Base-by-base conservation (phyloP, 306 rosid species). In the Cucumis melo region DNA sequence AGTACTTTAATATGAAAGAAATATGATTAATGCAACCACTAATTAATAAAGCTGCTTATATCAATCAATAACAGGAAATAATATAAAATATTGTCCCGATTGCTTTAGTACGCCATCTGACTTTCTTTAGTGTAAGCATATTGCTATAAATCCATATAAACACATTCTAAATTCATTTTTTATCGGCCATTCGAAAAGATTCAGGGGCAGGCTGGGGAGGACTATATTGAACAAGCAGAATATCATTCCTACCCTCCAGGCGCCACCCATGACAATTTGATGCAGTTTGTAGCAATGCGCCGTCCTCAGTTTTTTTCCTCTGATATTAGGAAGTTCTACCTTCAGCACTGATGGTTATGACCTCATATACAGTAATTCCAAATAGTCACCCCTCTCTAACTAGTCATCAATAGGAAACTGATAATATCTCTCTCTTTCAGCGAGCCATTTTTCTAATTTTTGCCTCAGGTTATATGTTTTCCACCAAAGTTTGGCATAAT, bases 141-240 rank as follows among this genome's bases (percentile, higher is more conserved):
- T 73, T 29, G 42, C 76, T 51, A 51, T 24, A 73, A 48, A 29
- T 51, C 76, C 61, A 51, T 7, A 51, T 29, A 73, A 48, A 34
- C 76, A 29, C 60, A 73, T 48, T 51, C 44, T 48, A 24, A 24
- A 46, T 71, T 73, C 76, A 73, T 73, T 72, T 73, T 73, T 44
- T 23, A 73, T 72, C 53, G 76, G 29, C 29, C 27, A 73, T 27
- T 73, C 29, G 39, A 72, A 39, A 72, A 50, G 60, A 72, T 14
- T 39, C 75, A 71, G 75, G 75, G 75, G 57, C 75, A 24, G 58
- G 57, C 75, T 48, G 58, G 58, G 75, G 75, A 71, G 75, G 75
- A 44, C 23, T 71, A 71, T 71, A 71, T 71, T 46, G 46, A 24
- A 46, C 75, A 71, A 71, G 39, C 57, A 71, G 41, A 71, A 46